A percentile compares a stretch with the other conserved stretches of the same genome.
Evolutionary conservation across 2,329 filamentous ascomycete species (phyloP).

Genomic region (Scedosporium boydii): DNA sequence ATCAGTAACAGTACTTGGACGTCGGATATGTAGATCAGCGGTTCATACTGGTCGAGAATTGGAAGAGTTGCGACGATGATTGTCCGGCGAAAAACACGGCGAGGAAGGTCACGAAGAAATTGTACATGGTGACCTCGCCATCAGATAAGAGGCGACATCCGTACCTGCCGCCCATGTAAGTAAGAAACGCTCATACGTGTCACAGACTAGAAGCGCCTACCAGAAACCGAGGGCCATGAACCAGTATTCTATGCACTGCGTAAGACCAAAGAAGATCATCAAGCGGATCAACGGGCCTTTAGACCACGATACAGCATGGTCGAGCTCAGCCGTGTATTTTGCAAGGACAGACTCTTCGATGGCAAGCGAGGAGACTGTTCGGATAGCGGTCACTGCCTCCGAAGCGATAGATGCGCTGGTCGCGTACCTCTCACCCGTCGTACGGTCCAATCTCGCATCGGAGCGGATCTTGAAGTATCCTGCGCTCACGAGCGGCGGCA

Average conservation of each 20-base stretch:
- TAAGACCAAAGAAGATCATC: conserved; percentile 31
- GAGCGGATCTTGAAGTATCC: conserved; percentile 40
- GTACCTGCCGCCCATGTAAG: conserved; percentile 17
- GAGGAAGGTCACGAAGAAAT: conserved; percentile 43
- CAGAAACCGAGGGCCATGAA: conserved; percentile 30
- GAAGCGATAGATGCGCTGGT: conserved; percentile 37
- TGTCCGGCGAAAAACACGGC: conserved; percentile 36
- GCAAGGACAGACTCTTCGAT: conserved; percentile 31
- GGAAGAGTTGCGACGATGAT: conserved; percentile 30
- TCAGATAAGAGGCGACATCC: conserved; percentile 28
- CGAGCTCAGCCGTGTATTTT: conserved; percentile 21
- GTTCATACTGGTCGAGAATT: conserved; percentile 32
- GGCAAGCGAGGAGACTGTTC: conserved; percentile 38
- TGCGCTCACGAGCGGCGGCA: conserved; percentile 33
- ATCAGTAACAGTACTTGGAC: conserved; percentile 18
- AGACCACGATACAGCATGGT: conserved; percentile 20
- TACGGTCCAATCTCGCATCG: conserved; percentile 34
- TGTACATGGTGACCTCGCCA: conserved; percentile 34
- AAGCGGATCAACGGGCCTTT: conserved; percentile 23
- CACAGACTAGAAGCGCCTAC: conserved; percentile 13
- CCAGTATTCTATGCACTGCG: conserved; percentile 26
- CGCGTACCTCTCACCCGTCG: conserved; percentile 32
- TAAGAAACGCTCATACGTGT: conserved; percentile 51
- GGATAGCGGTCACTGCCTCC: conserved; percentile 38
- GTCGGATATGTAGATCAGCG: conserved; percentile 43